Conservation (phyloP, 768 basidiomycete species). For the Ephemerocybe angulata region DNA sequence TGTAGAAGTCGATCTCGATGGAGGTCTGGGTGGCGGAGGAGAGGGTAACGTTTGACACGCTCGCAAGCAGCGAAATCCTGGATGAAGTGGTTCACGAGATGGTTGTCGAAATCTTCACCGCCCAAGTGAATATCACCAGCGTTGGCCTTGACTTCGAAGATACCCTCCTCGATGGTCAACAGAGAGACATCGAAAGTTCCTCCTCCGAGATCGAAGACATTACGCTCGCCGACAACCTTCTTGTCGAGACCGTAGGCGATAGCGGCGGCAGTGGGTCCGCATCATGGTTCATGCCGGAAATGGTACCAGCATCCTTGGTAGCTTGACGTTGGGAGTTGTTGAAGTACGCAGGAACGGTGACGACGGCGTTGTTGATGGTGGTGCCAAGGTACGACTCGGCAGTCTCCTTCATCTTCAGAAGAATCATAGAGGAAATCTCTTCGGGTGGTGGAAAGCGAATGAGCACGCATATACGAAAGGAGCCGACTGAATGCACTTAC, state of each 20-base stretch:
- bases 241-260: no score
- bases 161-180: slow-evolving; percentile 93
- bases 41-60: slow-evolving; percentile 79
- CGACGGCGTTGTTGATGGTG: slow-evolving; percentile 83
- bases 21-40: not conserved
- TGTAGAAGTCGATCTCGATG: slow-evolving; percentile 86
- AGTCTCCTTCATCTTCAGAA: no score
- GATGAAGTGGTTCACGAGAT: slow-evolving; percentile 94
- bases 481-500: slow-evolving; percentile 42
- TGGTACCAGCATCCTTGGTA: slow-evolving; percentile 93
- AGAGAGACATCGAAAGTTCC: no score
- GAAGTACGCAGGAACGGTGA: slow-evolving; percentile 94
- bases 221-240: no score
- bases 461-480: slow-evolving; percentile 19
- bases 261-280: slow-evolving; percentile 98
- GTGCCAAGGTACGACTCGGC: slow-evolving; percentile 89
- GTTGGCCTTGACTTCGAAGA: slow-evolving; percentile 97
- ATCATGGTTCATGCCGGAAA: slow-evolving; percentile 93
- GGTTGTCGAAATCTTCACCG: no score
- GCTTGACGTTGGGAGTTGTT: no score
- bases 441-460: no score
- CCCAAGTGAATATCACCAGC: no score
- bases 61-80: slow-evolving; percentile 98
- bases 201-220: no score
- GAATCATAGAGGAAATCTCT: no score